Base-by-base conservation (phyloP, 2,329 filamentous ascomycete species). In the Amauroascus niger region DNA sequence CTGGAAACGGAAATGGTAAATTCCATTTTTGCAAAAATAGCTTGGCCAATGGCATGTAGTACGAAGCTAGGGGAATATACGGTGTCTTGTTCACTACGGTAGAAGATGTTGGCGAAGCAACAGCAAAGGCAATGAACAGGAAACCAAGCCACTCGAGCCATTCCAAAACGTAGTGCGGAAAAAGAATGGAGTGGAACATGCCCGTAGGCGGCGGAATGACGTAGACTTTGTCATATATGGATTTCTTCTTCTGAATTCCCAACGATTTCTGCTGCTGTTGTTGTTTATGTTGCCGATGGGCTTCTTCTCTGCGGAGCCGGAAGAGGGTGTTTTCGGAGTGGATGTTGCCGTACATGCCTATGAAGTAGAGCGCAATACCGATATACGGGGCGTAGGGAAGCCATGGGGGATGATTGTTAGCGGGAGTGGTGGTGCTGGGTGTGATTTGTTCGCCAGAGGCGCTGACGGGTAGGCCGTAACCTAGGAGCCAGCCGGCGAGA, bases 131-230 rank as follows among this genome's bases (percentile, higher is more conserved):
- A 9, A 71, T 64, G 26, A 95, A 79, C 75, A 84, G 89, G 68
- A 89, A 98, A 0, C 93, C 93, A 2, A 79, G 69, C 93, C 93
- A 98, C 76, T 98, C 93, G 51, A 95, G 68, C 93, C 93, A 98
- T 73, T 98, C 93, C 65, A 84, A 86, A n/a, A 95, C 76, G 69
- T 96, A 98, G 68, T 98, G 93, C 60, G 93, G 89, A 69, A 85
- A 95, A 55, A 97, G 77, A 65, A 95, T 80, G 63, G 83, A 84
- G 60, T 79, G 76, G 71, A 97, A 98, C 48, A 95, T 71, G 0
- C 90, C 89, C 49, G 84, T 84, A 64, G 87, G 76, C 0, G 93
- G 71, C n/a, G 73, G 93, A 50, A 98, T 80, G 72, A 87, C 82
- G 68, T 97, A 97, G 57, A 94, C 80, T 72, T 93, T 95, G 44